Base-by-base conservation (phyloP, 768 basidiomycete species). In the Arthromyces matolae region DNA sequence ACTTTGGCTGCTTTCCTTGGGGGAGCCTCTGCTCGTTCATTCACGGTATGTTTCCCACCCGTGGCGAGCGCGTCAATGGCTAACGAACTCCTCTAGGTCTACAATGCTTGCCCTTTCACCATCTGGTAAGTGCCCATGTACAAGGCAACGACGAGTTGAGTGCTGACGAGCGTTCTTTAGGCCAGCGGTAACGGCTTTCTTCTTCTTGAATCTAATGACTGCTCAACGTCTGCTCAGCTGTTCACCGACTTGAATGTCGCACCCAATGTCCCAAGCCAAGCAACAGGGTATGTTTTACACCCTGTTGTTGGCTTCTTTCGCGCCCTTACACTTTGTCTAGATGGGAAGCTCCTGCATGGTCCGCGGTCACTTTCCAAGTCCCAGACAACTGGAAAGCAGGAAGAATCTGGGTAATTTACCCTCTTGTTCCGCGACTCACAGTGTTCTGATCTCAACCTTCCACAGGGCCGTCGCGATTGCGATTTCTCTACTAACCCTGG, bases 321-420 rank as follows among this genome's bases (percentile, higher is more conserved):
- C 14, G 13, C 19, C 19, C 25, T 18, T 12, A 23, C 1, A 12
- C 10, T 38, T 10, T 37, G 22, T 14, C 12, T 19, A 72, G 75
- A 13, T 77, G 74, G 75, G 65, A 68, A 49, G 74, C 73, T 10
- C 28, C 39, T 3, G 50, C 73, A 0, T 64, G 52, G 20, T 67
- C 68, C n/a, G 57, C 63, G 10, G 71, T 76, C 38, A 67, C 63
- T 34, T 78, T 83, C 61, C 57, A 58, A 24, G 81, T 86, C 25
- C 83, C 83, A 10, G 72, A 81, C 53, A 72, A 78, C 57, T 86
- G 84, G 84, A 76, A 69, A 42, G 66, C 83, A 1, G 84, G 81
- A 19, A 74, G 84, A 41, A 84, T 80, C 44, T 81, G 78, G 80
- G 76, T 74, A 51, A n/a, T 49, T 6, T 12, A 25, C 8, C 6